These are phyloP conservation scores for Coemansia sp. DNA, from an alignment of 192 early-diverging fungal genomes.

Conservation along the genomic window DNA sequence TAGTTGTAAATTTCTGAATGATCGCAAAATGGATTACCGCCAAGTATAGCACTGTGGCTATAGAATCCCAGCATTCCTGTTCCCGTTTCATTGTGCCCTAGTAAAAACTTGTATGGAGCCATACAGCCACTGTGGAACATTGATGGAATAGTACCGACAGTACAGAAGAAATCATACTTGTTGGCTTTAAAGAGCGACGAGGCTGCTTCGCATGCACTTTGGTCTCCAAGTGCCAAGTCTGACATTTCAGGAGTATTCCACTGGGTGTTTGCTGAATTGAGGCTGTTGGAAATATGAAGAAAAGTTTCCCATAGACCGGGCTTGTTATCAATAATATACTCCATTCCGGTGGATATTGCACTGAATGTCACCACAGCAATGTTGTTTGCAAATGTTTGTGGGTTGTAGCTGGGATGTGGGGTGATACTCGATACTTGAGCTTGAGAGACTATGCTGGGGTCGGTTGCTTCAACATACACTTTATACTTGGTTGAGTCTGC, in stretches of 20 bases:
- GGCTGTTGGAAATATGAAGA: slow-evolving; percentile 3
- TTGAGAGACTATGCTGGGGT: not conserved
- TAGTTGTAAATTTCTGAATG: slow-evolving; percentile 3
- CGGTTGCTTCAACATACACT: not conserved
- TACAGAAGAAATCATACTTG: slow-evolving; percentile 20
- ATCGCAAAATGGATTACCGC: slow-evolving; percentile 9
- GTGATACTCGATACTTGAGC: slow-evolving; percentile 5
- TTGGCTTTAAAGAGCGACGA: slow-evolving; percentile 1
- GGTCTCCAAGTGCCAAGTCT: not conserved
- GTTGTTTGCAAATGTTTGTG: slow-evolving; percentile 30
- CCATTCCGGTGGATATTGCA: not conserved
- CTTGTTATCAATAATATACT: slow-evolving; percentile 6
- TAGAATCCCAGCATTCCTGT: slow-evolving; percentile 15
- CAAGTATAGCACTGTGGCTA: slow-evolving; percentile 21
- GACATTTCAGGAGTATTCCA: slow-evolving; percentile 11
- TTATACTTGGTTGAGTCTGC: slow-evolving; percentile 1
- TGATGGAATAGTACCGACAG: slow-evolving; percentile 3
- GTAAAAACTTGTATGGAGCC: slow-evolving; percentile 11
- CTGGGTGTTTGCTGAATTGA: not conserved
- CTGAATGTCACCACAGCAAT: slow-evolving; percentile 4
- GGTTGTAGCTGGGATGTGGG: slow-evolving; percentile 14
- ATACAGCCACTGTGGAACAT: slow-evolving; percentile 8
- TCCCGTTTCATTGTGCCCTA: slow-evolving; percentile 2
- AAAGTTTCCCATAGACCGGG: slow-evolving; percentile 3
- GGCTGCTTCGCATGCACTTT: not conserved